Evolutionary conservation across 768 basidiomycete species (phyloP).

Genomic region (Gloeopeniophorella convolvens): DNA sequence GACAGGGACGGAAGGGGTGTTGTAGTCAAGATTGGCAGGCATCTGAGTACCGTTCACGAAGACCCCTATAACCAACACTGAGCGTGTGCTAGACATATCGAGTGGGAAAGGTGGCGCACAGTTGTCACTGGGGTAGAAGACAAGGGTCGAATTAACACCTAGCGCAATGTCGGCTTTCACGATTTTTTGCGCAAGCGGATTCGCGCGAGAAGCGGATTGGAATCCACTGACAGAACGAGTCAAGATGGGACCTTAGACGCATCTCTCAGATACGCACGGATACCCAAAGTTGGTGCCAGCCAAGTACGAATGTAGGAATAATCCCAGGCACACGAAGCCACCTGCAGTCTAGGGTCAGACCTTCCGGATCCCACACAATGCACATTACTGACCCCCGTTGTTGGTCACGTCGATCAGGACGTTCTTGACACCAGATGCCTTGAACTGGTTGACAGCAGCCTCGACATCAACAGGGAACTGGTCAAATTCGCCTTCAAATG

Average conservation of each 20-base stretch:
- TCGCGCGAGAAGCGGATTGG: slow-evolving; percentile 42
- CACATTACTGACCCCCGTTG: slow-evolving; percentile 43
- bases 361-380: background rate
- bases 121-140: slow-evolving; percentile 48
- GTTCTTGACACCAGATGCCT: too few species aligned
- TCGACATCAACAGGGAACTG: too few species aligned
- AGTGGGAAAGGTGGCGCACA: slow-evolving; percentile 31
- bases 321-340: too few species aligned
- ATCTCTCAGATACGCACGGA: too few species aligned
- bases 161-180: slow-evolving; percentile 45
- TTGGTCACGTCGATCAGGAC: too few species aligned
- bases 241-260: background rate
- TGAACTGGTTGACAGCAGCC: too few species aligned
- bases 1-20: too few species aligned
- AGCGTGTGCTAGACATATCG: background rate
- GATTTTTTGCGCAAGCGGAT: too few species aligned
- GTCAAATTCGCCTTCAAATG: slow-evolving; percentile 46
- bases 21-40: too few species aligned
- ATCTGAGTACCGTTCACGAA: too few species aligned
- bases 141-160: slow-evolving; percentile 32
- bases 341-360: slow-evolving; percentile 25
- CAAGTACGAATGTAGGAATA: slow-evolving; percentile 52
- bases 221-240: slow-evolving; percentile 39
- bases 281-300: slow-evolving; percentile 47
- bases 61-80: too few species aligned